Base-by-base conservation (phyloP, 768 basidiomycete genomes). In the Psilocybe cubensis region DNA sequence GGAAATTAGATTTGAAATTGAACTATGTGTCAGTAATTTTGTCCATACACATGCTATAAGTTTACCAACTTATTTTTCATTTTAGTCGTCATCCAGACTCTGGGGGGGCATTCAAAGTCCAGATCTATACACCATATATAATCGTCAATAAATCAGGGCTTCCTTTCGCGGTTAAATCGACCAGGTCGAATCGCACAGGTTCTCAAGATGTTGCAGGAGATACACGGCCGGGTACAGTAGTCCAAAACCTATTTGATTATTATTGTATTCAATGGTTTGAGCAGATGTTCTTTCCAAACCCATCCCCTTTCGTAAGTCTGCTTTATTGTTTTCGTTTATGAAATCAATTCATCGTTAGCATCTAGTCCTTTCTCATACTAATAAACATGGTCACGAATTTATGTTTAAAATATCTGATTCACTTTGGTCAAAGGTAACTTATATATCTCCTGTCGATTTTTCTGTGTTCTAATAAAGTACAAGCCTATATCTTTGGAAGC, bases 31-130 rank as follows among this genome's bases (percentile, higher is more conserved):
- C 70, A 57, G 92, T 75, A 14, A 11, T 20, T n/a, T 28, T 52
- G 9, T 54, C 24, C 1, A n/a, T n/a, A 18, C 4, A 6, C 20
- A 4, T 11, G 5, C 18, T 3, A 0, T 57, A 5, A 10, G n/a
- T 18, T 14, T 28, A n/a, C 52, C 56, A 25, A 52, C 31, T 17
- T 12, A 14, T 52, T 21, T 25, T 21, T n/a, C 12, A 18, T 2
- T 50, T 5, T 48, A 87, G 90, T 20, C 87, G 87, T 51, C 91
- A 91, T 72, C 85, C 92, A 6, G 85, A 97, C 50, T 90, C 96
- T 5, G 97, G 96, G 1, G 95, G 96, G 21, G 94, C 96, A 1
- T 96, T 97, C 81, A 94, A 91, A 72, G 92, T 97, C 0, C 96
- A 98, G 70, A 85, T 99, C 43, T 98, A 92, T 68, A 86, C 85